Evolutionary conservation across 495 filamentous ascomycete species (phyloP).

Genomic region (Aspergillus wentii): DNA sequence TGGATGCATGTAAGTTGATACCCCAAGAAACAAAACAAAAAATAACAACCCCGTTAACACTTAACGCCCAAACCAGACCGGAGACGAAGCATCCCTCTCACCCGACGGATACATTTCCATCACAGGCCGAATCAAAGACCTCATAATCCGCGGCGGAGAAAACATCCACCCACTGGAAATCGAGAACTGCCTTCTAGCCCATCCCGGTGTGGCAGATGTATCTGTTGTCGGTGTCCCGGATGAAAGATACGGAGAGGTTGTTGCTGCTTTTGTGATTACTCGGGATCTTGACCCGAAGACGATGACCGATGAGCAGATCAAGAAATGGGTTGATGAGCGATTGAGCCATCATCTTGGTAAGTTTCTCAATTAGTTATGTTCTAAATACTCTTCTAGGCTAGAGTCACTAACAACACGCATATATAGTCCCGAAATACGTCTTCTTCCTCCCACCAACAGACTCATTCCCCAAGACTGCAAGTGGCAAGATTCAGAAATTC

Average conservation of each 20-base stretch:
- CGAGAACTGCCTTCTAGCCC: constrained; percentile 81
- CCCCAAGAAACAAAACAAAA: neutral
- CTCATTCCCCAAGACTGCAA: constrained; percentile 86
- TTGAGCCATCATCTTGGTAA: constrained; percentile 71
- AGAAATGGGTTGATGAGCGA: constrained; percentile 64
- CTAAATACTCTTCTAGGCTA: too few species aligned
- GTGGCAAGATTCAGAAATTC: constrained; percentile 97
- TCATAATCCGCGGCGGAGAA: constrained; percentile 91
- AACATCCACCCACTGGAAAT: constrained; percentile 96
- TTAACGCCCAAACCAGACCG: constrained; percentile 47
- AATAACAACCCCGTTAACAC: constrained; percentile 5
- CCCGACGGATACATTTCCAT: constrained; percentile 61
- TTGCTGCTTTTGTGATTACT: constrained; percentile 75
- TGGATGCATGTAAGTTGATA: constrained; percentile 62
- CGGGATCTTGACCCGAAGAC: constrained; percentile 12
- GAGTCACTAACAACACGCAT: too few species aligned
- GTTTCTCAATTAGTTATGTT: too few species aligned
- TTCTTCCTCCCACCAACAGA: constrained; percentile 61
- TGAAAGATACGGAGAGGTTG: constrained; percentile 77
- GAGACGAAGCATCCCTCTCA: constrained; percentile 92
- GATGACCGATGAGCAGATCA: constrained; percentile 45
- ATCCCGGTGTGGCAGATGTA: constrained; percentile 63
- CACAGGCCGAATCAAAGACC: constrained; percentile 78
- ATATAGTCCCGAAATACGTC: constrained; percentile 79
- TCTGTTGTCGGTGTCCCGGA: constrained; percentile 84